Base-by-base conservation (phyloP, 1,139 yeast genomes). In the Candida sp. region DNA sequence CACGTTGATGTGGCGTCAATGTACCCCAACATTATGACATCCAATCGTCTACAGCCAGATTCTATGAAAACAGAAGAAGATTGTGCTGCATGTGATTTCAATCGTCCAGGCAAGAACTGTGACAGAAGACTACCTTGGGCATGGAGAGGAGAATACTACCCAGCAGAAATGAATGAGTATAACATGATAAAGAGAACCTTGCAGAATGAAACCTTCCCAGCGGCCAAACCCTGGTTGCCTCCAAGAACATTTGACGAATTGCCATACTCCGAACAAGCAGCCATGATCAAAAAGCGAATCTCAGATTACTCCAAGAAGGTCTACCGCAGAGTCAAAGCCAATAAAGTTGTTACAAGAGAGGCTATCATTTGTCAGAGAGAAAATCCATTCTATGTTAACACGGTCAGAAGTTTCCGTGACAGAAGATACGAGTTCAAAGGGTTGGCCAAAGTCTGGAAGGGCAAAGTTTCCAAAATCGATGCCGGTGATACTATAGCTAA, bases 1-100 rank as follows among this genome's bases (percentile, higher is more conserved):
- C 99, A 96, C 67, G 97, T 96, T 40, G 99, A 96, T 75, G 99
- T 96, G 49, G 98, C 99, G 0, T 94, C 99, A 0, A 96, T 96
- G 99, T 96, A 96, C 64, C 99, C 99, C 3, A 94, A 96, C 66
- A 96, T 96, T 63, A 96, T 96, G 98, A 91, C 97, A 3, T 90
- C 99, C 0, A 96, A 96, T 70, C 84, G 99, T 64, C 77, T 96
- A 49, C 99, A 96, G 67, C 99, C 99, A 0, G 99, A 96, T 69
- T 93, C 99, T 1, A 94, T 96, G 92, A 93, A 94, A 61, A 76
- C 88, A 0, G 99, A 94, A 65, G 91, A 91, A 60, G 97, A 92
- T 62, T 96, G 99, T 73, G 99, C 99, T 0, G 85, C 96, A 38
- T 96, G 99, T 75, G 99, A 96, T 63, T 96, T 92, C 70, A 96